phyloP scores from a whole-genome alignment of 805 yeast species.

The Wickerhamiella shivajii region DNA sequence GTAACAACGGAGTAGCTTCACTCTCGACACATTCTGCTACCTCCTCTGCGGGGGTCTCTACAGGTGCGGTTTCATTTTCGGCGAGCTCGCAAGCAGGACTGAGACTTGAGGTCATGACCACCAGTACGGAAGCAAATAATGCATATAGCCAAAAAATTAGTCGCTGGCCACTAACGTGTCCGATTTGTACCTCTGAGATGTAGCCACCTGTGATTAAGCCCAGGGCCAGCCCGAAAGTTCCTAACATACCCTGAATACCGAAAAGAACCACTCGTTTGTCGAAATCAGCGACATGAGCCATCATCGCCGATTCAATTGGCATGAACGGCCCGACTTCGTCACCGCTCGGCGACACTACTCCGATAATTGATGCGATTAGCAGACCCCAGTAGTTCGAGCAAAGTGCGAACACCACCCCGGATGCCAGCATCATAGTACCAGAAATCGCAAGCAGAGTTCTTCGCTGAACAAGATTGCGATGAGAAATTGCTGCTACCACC shows the following conservation, averaged over 20 bases:
- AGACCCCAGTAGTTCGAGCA: slow-evolving; percentile 39
- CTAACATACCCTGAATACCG: slow-evolving; percentile 57
- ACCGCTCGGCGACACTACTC: slow-evolving; percentile 81
- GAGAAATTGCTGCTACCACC: slow-evolving; percentile 63
- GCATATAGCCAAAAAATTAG: slow-evolving; percentile 44
- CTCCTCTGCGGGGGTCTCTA: not conserved
- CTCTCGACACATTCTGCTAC: not conserved
- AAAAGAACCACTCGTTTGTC: slow-evolving; percentile 48
- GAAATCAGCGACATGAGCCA: slow-evolving; percentile 52
- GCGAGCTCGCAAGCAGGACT: slow-evolving; percentile 1
- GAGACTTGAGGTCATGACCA: slow-evolving; percentile 28
- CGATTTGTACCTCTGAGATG: slow-evolving; percentile 41
- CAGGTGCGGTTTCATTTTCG: not conserved
- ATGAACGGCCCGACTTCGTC: slow-evolving; percentile 87
- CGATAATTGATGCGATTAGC: slow-evolving; percentile 58
- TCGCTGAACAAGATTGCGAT: slow-evolving; percentile 40
- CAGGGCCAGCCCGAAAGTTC: slow-evolving; percentile 57
- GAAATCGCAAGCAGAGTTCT: slow-evolving; percentile 50
- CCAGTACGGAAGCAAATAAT: slow-evolving; percentile 35
- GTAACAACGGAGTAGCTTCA: slow-evolving; percentile 1
- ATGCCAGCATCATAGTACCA: slow-evolving; percentile 45
- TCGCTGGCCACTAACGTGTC: slow-evolving; percentile 33
- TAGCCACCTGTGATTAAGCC: slow-evolving; percentile 57
- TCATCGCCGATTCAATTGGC: slow-evolving; percentile 67
- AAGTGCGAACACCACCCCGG: slow-evolving; percentile 54